Base-by-base conservation (phyloP, 192 early-diverging fungal genomes). In the Borealophlyctis nickersoniae region DNA sequence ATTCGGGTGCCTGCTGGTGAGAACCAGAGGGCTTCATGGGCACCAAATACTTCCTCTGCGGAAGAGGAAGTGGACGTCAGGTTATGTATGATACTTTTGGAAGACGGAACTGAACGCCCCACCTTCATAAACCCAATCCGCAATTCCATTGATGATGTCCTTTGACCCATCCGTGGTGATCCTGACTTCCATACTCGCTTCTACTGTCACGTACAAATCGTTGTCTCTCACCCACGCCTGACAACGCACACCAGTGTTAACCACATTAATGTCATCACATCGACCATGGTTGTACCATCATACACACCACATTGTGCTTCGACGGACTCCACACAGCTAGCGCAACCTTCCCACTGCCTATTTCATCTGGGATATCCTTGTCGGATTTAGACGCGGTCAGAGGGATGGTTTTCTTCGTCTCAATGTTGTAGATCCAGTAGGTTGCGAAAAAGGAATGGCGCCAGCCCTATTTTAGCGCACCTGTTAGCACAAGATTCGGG, bases 61-160 rank as follows among this genome's bases (percentile, higher is more conserved):
- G n/a, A n/a, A n/a, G n/a, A n/a, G n/a, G n/a, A 75, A 52, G 34
- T n/a, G 59, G 3, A 3, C 11, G 30, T 63, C 24, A 4, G 50
- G 48, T 39, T 22, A 32, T 53, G 58, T 28, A 28, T 35, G 33
- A 48, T 9, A 65, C 35, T 19, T 2, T 29, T 36, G 7, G 58
- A 59, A 48, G 30, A 63, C 26, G 26, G 36, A 13, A 62, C 2
- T 4, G 49, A 78, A 69, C 77, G n/a, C n/a, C n/a, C n/a, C n/a
- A n/a, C n/a, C n/a, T 72, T 97, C 94, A 61, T 98, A 98, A 0
- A 96, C 94, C 96, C 96, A 98, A 73, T 98, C 96, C n/a, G 93
- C 86, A 4, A 96, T 79, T 4, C 94, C 96, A 67, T 97, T 97
- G 63, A 95, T 89, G 23, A 96, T 81, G 27, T 76, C 81, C 31